A percentile compares a stretch with the other conserved stretches of the same genome.
These are phyloP conservation scores for Rutstroemia sp. DNA, from an alignment of 2,329 filamentous ascomycete species.

Conservation along the genomic window DNA sequence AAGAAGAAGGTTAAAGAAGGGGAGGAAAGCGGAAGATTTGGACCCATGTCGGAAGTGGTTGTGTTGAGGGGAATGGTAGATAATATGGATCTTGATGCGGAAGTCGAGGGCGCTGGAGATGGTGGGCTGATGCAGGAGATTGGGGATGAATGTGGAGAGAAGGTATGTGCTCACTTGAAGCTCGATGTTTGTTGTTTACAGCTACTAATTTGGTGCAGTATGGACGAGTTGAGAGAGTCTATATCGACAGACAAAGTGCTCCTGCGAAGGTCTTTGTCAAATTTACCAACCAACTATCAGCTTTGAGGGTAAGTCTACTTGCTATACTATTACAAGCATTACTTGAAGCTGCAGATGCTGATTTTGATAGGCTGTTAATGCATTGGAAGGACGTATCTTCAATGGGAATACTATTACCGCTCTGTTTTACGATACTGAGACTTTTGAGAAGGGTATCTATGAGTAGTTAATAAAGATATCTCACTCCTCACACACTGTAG, in stretches of 20 bases:
- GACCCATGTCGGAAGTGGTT: constrained; percentile 73
- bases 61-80: constrained; percentile 80
- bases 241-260: constrained; percentile 56
- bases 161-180: constrained; percentile 38
- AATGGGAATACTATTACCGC: constrained; percentile 81
- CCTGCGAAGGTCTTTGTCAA: constrained; percentile 77
- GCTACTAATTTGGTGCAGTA: constrained; percentile 45
- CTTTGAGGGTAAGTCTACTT: constrained; percentile 59
- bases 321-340: neutral
- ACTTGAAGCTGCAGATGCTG: constrained; percentile 12
- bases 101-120: constrained; percentile 57
- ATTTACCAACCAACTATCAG: constrained; percentile 80
- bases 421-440: constrained; percentile 73
- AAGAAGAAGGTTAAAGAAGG: constrained; percentile 38
- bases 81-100: constrained; percentile 70
- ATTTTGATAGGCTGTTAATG: constrained; percentile 68
- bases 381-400: constrained; percentile 79
- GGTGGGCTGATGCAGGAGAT: constrained; percentile 81
- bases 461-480: constrained; percentile 19
- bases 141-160: constrained; percentile 83
- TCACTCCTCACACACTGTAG: too few relatives aligned
- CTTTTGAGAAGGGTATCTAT: constrained; percentile 65
- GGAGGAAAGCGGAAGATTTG: constrained; percentile 49
- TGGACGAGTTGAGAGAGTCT: constrained; percentile 72
- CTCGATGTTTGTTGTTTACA: neutral